Evolutionary conservation across 768 basidiomycete species (phyloP).

Genomic region (Coprinellus micaceus): DNA sequence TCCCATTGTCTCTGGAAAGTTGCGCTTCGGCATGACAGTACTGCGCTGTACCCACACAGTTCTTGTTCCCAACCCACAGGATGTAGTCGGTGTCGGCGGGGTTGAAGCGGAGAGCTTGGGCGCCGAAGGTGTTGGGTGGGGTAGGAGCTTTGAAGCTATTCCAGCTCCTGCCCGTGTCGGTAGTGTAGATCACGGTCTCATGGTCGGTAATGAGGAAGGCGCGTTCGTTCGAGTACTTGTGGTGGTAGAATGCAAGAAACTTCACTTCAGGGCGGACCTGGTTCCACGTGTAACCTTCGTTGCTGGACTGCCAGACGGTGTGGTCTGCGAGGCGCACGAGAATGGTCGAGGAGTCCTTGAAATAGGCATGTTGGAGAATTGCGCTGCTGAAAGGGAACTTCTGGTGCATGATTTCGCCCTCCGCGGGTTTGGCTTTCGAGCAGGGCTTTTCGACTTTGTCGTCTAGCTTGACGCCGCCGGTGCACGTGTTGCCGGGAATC

Average conservation of each 20-base stretch:
- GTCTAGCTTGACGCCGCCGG: conserved; percentile 69
- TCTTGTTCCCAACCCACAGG: conserved; percentile 82
- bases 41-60: conserved; percentile 45
- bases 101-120: conserved; percentile 82
- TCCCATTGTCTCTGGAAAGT: conserved; percentile 76
- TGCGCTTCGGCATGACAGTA: conserved; percentile 74
- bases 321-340: conserved; percentile 76
- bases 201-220: conserved; percentile 85
- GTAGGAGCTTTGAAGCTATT: conserved; percentile 51
- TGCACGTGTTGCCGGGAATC: conserved; percentile 91
- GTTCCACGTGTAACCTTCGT: conserved; percentile 92
- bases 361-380: conserved; percentile 81
- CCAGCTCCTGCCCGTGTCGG: conserved; percentile 78
- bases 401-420: conserved; percentile 76
- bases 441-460: conserved; percentile 69
- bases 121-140: conserved; percentile 75
- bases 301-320: conserved; percentile 89
- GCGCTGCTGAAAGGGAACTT: conserved; percentile 57
- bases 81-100: conserved; percentile 70
- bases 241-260: conserved; percentile 86
- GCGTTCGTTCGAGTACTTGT: conserved; percentile 71
- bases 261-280: conserved; percentile 55
- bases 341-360: conserved; percentile 81
- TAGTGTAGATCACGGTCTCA: conserved; percentile 70
- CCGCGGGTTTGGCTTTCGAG: conserved; percentile 71